phyloP scores from a whole-genome alignment of 2,329 filamentous ascomycete species.

The Parafenestella ontariensis region DNA sequence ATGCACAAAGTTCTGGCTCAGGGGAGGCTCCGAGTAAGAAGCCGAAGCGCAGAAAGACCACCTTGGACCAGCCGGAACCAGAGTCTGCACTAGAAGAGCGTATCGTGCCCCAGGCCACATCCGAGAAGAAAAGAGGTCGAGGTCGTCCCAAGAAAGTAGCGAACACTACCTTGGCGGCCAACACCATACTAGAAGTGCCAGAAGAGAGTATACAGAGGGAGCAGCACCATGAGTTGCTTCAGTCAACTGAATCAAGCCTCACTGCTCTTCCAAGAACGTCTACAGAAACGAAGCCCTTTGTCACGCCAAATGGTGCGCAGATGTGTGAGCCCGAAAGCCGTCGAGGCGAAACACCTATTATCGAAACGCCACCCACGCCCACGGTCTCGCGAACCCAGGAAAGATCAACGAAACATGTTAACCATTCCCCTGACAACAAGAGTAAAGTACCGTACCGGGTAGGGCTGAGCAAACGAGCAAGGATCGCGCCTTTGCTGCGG shows the following conservation, averaged over 20 bases:
- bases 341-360: neutral
- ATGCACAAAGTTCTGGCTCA: slow-evolving; percentile 2
- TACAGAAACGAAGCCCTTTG: neutral
- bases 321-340: neutral
- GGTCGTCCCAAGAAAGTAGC: slow-evolving; percentile 40
- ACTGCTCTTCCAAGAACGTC: neutral
- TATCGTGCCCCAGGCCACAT: slow-evolving; percentile 1
- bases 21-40: slow-evolving; percentile 14
- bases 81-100: neutral
- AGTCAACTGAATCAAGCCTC: slow-evolving; percentile 7
- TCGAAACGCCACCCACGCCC: neutral
- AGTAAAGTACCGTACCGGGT: slow-evolving; percentile 55
- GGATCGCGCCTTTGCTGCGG: slow-evolving; percentile 58
- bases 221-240: slow-evolving; percentile 1
- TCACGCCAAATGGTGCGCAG: neutral
- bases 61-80: slow-evolving; percentile 18
- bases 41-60: slow-evolving; percentile 33
- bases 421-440: slow-evolving; percentile 37
- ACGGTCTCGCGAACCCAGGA: slow-evolving; percentile 21
- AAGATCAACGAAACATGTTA: slow-evolving; percentile 19
- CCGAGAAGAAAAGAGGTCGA: slow-evolving; percentile 38
- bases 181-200: slow-evolving; percentile 7
- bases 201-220: slow-evolving; percentile 1
- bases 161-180: slow-evolving; percentile 2
- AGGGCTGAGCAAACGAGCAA: slow-evolving; percentile 57